Evolutionary conservation across 2,329 filamentous ascomycete genomes (phyloP).

Genomic region (Penicillium thymicola): DNA sequence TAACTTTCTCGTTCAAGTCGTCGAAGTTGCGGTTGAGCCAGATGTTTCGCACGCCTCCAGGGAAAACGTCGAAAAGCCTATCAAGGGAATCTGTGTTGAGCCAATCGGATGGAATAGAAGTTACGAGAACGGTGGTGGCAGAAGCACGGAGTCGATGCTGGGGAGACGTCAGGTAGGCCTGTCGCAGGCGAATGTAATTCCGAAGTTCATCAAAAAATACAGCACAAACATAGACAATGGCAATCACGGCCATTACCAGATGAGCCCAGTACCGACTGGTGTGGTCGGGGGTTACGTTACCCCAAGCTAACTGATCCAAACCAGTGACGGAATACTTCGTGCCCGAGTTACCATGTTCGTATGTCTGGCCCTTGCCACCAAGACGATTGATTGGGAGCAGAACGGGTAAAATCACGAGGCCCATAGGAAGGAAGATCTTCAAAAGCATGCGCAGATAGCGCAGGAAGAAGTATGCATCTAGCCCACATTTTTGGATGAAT

Average conservation of each 20-base stretch:
- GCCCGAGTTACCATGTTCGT: slow-evolving; percentile 39
- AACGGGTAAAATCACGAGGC: slow-evolving; percentile 74
- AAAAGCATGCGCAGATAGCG: slow-evolving; percentile 83
- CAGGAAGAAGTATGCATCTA: slow-evolving; percentile 97
- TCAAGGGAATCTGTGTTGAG: slow-evolving; percentile 75
- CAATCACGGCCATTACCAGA: slow-evolving; percentile 70
- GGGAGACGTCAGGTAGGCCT: slow-evolving; percentile 90
- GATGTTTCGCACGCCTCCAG: slow-evolving; percentile 89
- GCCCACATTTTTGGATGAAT: slow-evolving; percentile 89
- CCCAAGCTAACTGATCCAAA: slow-evolving; percentile 80
- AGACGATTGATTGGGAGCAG: slow-evolving; percentile 80
- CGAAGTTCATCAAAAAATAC: slow-evolving; percentile 83
- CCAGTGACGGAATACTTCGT: slow-evolving; percentile 56
- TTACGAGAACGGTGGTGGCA: slow-evolving; percentile 91
- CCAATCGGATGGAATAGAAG: slow-evolving; percentile 87
- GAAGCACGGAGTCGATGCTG: slow-evolving; percentile 91
- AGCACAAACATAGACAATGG: slow-evolving; percentile 79
- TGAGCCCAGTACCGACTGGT: slow-evolving; percentile 78
- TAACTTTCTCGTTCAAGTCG: slow-evolving; percentile 77
- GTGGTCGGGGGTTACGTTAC: slow-evolving; percentile 69
- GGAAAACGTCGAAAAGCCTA: slow-evolving; percentile 90
- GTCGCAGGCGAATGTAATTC: slow-evolving; percentile 87
- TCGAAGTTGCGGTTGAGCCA: slow-evolving; percentile 94
- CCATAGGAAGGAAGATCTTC: slow-evolving; percentile 86
- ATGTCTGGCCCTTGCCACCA: slow-evolving; percentile 63